Evolutionary conservation across 495 filamentous ascomycete species (phyloP).

Genomic region (Astrothelium macrocarpum): DNA sequence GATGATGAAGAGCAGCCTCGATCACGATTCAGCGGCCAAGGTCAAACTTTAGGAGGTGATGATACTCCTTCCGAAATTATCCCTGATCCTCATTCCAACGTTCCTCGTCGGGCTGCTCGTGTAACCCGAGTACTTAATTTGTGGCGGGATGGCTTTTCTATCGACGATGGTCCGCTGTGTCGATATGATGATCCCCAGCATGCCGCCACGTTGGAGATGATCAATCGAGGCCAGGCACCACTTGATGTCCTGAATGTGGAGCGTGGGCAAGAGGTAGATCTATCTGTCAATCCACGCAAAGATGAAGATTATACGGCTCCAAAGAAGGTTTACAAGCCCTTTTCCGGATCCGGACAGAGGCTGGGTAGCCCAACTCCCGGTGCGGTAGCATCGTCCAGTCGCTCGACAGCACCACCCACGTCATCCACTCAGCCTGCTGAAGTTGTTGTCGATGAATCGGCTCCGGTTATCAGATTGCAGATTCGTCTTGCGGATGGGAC

Average conservation of each 20-base stretch:
- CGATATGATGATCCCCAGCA: conserved; percentile 84
- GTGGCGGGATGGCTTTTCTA: conserved; percentile 89
- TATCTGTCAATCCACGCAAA: conserved; percentile 71
- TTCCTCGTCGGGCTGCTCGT: conserved; percentile 30
- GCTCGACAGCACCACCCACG: conserved; percentile 19
- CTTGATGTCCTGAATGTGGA: conserved; percentile 81
- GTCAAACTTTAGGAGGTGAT: conserved; percentile 83
- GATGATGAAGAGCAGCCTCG: conserved; percentile 41
- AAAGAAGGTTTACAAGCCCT: conserved; percentile 82
- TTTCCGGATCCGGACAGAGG: conserved; percentile 69
- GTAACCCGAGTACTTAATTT: conserved; percentile 70
- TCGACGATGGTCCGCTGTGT: conserved; percentile 88
- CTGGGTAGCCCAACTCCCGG: conserved; percentile 89
- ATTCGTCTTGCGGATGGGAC: conserved; percentile 88
- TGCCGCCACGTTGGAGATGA: conserved; percentile 68
- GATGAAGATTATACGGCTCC: conserved; percentile 72
- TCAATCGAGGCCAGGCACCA: conserved; percentile 78
- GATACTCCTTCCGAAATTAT: conserved; percentile 67
- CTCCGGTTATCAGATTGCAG: conserved; percentile 70
- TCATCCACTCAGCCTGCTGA: conserved; percentile 32
- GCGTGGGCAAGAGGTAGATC: conserved; percentile 77
- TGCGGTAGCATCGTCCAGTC: conserved; percentile 27
- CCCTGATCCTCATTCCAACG: conserved; percentile 47
- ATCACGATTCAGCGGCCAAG: conserved; percentile 65
- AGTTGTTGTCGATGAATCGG: conserved; percentile 59